Evolutionary conservation across 2,329 filamentous ascomycete species (phyloP), one percentile per base, ranked within the genome.

Genomic region (Talaromyces sp.): DNA sequence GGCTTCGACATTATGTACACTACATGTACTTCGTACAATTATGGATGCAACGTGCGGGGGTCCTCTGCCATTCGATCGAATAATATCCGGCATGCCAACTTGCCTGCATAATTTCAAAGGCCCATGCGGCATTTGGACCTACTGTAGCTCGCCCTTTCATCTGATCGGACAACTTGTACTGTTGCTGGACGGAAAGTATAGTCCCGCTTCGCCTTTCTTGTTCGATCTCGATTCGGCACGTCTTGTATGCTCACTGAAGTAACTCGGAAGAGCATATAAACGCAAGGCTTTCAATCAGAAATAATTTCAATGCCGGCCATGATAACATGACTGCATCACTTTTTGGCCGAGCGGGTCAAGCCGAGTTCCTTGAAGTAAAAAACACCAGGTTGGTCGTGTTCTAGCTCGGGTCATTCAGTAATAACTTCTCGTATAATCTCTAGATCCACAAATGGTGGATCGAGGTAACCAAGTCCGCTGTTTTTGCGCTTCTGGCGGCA

Each of bases 41-140:
- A 56, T 56, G 52, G 52, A 56, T 56, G 33, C 52, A 37, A 56
- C 52, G 33, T 62, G 60, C 60, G 60, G 60, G 59, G 47, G 22
- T 41, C 24, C 24, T 31, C 22, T 31, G 35, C 33, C 37, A 41
- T 9, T 62, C 27, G 16, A 43, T 35, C 45, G 31, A 52, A 31
- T 50, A 54, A 52, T 43, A 19, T 54, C 47, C 22, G 16, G 33
- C 33, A 13, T 50, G 59, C 19, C 35, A 62, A 24, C 14, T 43
- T 54, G 19, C 33, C 19, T 54, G 60, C 60, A 52, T 54, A 43
- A 33, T 22, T 24, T 41, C 43, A 7, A 27, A 54, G 60, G 60
- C 9, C 60, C 47, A 62, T 62, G 60, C 60, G 47, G 52, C 19
- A 37, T 24, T 22, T 22, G 33, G 33, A 33, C 33, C 33, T 35